Evolutionary conservation across 2,329 filamentous ascomycete genomes (phyloP).

Genomic region (Huntiella savannae): DNA sequence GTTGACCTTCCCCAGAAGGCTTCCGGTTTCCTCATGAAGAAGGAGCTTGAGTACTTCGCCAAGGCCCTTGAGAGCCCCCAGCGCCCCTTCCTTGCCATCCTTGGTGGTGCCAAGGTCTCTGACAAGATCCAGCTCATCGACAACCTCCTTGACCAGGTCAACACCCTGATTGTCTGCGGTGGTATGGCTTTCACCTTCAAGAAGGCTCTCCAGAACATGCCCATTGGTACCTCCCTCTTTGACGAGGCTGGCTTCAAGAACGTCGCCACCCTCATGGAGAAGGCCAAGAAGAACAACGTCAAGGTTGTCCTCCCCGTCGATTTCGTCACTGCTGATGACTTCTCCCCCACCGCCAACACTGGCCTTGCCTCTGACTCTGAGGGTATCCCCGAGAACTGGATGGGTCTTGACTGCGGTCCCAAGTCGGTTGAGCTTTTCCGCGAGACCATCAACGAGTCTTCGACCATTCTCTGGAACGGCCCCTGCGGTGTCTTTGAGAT

Average conservation of each 20-base stretch:
- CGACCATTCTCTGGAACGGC: slow-evolving; percentile 99
- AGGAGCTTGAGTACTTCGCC: slow-evolving; percentile 98
- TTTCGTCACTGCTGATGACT: slow-evolving; percentile 93
- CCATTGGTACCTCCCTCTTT: slow-evolving; percentile 81
- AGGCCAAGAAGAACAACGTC: slow-evolving; percentile 92
- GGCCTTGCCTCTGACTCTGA: slow-evolving; percentile 68
- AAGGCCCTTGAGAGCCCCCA: slow-evolving; percentile 84
- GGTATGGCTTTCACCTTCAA: slow-evolving; percentile 99
- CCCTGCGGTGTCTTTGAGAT: slow-evolving; percentile 96
- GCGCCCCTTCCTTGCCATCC: slow-evolving; percentile 94
- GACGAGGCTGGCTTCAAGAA: slow-evolving; percentile 90
- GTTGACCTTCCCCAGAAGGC: slow-evolving; percentile 91
- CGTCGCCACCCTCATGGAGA: slow-evolving; percentile 69
- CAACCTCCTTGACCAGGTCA: slow-evolving; percentile 94
- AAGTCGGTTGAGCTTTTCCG: slow-evolving; percentile 81
- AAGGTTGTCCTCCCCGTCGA: slow-evolving; percentile 87
- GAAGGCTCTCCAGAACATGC: slow-evolving; percentile 83
- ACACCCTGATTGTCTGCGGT: slow-evolving; percentile 91
- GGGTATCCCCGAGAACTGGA: slow-evolving; percentile 86
- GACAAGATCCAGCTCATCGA: slow-evolving; percentile 99
- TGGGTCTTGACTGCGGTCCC: slow-evolving; percentile 87
- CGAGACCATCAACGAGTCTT: slow-evolving; percentile 64
- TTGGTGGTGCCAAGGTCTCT: slow-evolving; percentile 93
- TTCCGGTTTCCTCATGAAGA: slow-evolving; percentile 97
- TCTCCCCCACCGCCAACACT: slow-evolving; percentile 63